Conservation (phyloP, 2,329 filamentous ascomycete genomes). For the Xylaria sp. region DNA sequence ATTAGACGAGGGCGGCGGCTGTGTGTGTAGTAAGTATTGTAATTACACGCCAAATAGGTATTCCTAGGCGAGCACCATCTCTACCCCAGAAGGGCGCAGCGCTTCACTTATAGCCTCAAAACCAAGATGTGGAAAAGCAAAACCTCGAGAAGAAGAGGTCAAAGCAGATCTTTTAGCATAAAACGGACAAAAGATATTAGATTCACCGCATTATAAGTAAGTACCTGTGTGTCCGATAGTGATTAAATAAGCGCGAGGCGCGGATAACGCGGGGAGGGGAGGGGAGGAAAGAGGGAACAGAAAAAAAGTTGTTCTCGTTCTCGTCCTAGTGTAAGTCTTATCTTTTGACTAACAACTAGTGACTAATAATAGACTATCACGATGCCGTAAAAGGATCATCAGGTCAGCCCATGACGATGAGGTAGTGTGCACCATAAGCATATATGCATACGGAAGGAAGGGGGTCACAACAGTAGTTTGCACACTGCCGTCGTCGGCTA, state of each 20-base stretch:
- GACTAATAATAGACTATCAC: constrained; percentile 36
- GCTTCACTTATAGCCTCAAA: neutral
- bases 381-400: constrained; percentile 21
- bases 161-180: neutral
- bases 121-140: neutral
- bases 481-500: constrained; percentile 22
- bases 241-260: constrained; percentile 32
- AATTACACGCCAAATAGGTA: neutral
- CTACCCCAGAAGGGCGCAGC: neutral
- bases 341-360: constrained; percentile 8
- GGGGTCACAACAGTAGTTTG: constrained; percentile 28
- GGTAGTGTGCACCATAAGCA: constrained; percentile 6
- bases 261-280: constrained; percentile 28
- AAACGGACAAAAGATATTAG: neutral
- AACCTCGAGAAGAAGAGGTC: neutral
- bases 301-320: neutral
- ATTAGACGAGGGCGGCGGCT: neutral
- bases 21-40: constrained; percentile 10
- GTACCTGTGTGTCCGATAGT: constrained; percentile 5
- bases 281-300: too few relatives aligned
- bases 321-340: constrained; percentile 2
- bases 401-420: constrained; percentile 16
- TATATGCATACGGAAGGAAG: constrained; percentile 7
- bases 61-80: constrained; percentile 1
- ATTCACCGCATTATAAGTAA: neutral